A percentile compares a stretch with the other conserved stretches of the same genome.
phyloP scores from a whole-genome alignment of 331 rosid genomes.

The Arachis monticola region DNA sequence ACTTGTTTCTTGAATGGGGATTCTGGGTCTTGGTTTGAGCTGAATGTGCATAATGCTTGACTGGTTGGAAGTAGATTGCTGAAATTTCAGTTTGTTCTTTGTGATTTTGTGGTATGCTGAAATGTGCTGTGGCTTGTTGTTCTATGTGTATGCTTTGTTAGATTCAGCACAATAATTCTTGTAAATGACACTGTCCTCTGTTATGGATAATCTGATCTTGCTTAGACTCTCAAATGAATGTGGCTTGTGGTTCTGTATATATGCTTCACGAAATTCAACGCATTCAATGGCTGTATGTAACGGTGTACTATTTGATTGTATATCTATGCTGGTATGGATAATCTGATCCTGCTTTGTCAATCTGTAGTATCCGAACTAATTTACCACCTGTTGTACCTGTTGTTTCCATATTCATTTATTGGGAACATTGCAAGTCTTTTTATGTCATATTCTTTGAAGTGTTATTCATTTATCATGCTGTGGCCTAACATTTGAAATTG shows the following conservation, averaged over 20 bases:
- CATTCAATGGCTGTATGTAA: too few relatives aligned
- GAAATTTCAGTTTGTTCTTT: conserved; percentile 17
- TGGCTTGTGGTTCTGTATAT: not conserved
- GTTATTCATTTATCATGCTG: not conserved
- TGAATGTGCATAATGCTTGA: conserved; percentile 58
- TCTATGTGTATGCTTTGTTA: conserved; percentile 38
- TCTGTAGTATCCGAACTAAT: conserved; percentile 27
- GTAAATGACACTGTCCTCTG: conserved; percentile 12
- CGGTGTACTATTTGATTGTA: too few relatives aligned
- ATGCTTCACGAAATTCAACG: too few relatives aligned
- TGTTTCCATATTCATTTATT: not conserved
- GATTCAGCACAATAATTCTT: conserved; percentile 39
- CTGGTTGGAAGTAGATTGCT: conserved; percentile 37
- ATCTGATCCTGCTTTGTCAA: not conserved
- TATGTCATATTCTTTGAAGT: conserved; percentile 3
- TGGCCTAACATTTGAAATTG: conserved; percentile 10
- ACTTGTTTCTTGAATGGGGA: conserved; percentile 44
- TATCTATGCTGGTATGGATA: too few relatives aligned
- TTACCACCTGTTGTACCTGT: conserved; percentile 15
- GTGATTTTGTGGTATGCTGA: conserved; percentile 17
- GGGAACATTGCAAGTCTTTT: conserved; percentile 10
- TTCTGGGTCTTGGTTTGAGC: conserved; percentile 41
- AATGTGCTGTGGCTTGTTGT: conserved; percentile 32
- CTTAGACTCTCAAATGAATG: conserved; percentile 36
- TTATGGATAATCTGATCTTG: conserved; percentile 38